Conservation (phyloP, 116 monocot genomes). For the Phalaenopsis hybrid region DNA sequence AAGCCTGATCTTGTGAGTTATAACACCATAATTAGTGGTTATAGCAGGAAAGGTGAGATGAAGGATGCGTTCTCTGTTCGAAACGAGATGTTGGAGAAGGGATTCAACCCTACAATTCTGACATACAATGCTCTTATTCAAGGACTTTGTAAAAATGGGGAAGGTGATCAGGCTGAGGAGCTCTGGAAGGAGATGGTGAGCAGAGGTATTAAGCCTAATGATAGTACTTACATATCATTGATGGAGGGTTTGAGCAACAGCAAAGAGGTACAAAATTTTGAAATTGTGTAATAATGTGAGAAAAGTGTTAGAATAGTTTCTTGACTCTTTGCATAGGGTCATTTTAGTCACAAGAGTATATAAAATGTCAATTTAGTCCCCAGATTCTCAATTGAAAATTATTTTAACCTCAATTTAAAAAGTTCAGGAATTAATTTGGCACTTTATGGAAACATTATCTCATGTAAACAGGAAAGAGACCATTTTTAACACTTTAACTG, state of each 20-base stretch:
- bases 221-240: conserved; percentile 57
- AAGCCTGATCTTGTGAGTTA: conserved; percentile 77
- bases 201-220: conserved; percentile 62
- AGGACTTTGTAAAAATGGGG: conserved; percentile 60
- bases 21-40: conserved; percentile 84
- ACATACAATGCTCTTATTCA: conserved; percentile 83
- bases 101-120: conserved; percentile 68
- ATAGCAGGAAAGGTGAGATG: conserved; percentile 65
- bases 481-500: too few relatives aligned
- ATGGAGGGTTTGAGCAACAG: conserved; percentile 39
- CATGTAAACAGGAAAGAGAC: too few relatives aligned
- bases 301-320: too few relatives aligned
- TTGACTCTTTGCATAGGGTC: too few relatives aligned
- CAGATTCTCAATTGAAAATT: too few relatives aligned
- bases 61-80: conserved; percentile 49
- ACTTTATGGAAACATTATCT: too few relatives aligned
- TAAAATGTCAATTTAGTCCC: too few relatives aligned
- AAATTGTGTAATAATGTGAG: conserved; percentile 11
- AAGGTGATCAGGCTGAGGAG: conserved; percentile 56
- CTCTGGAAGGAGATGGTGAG: conserved; percentile 65
- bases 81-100: conserved; percentile 59
- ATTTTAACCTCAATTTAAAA: too few relatives aligned
- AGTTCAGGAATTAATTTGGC: too few relatives aligned
- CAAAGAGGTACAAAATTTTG: conserved; percentile 11
- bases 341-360: too few relatives aligned